Base-by-base conservation (phyloP, 306 rosid species). In the Crataegus laevigata region DNA sequence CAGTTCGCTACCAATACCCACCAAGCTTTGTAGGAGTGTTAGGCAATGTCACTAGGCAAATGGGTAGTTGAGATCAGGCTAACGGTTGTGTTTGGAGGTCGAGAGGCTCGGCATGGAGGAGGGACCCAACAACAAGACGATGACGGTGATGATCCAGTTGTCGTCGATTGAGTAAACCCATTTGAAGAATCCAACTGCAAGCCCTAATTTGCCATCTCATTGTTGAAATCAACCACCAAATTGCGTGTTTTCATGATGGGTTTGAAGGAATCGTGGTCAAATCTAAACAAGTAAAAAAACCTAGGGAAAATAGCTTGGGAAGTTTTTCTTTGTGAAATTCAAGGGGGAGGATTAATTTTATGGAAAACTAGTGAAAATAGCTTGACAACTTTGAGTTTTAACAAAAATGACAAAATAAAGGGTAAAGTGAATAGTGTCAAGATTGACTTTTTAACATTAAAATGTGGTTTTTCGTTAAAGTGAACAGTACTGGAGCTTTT, bases 21-120 rank as follows among this genome's bases (percentile, higher is more conserved):
- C 92, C 0, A 94, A 92, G 88, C 96, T 94, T 1, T 92, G 92
- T 77, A 65, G 96, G 80, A 96, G 99, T 36, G 99, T 94, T n/a
- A 75, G 96, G 72, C 96, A 94, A 67, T 79, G 96, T 47, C 99
- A 94, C 73, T 94, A 96, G 99, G 99, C 0, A 94, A 94, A 75
- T 94, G 98, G 99, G 96, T 94, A 0, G 96, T 93, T 3, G 97
- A 94, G 90, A 94, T 94, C 18, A 85, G 96, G 8, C 96, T 94
- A 86, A 86, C 89, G 97, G 2, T 45, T 13, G 18, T 45, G 17
- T 45, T 13, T 45, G 6, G 51, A 45, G 51, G 51, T 45, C 0
- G 88, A 96, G 1, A 84, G 97, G 63, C 96, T 94, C 63, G 93
- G 87, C 52, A 94, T 97, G 0, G 99, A 97, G 0, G 99, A 94